phyloP scores from a whole-genome alignment of 306 rosid species.

The Pyrus betulifolia region DNA sequence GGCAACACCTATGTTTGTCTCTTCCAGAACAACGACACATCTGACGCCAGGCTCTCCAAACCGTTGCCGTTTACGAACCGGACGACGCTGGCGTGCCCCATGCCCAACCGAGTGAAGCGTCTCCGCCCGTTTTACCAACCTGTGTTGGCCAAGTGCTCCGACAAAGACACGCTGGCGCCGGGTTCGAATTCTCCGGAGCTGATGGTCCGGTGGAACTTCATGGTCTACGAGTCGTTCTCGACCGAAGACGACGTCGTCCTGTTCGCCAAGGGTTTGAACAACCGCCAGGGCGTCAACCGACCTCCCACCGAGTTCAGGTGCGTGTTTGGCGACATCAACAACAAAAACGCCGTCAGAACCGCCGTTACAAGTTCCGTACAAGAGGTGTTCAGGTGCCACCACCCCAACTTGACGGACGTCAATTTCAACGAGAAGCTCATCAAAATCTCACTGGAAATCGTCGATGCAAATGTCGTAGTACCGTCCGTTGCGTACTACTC shows the following conservation, averaged over 20 bases:
- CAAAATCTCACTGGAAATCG: conserved; percentile 45
- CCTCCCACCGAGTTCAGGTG: conserved; percentile 42
- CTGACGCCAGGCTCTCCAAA: conserved; percentile 39
- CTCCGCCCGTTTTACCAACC: conserved; percentile 44
- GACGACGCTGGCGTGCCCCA: conserved; percentile 36
- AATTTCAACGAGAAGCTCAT: background rate
- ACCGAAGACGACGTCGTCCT: conserved; percentile 53
- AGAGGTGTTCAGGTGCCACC: conserved; percentile 67
- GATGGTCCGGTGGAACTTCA: conserved; percentile 38
- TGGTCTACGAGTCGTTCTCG: conserved; percentile 54
- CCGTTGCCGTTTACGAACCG: conserved; percentile 20
- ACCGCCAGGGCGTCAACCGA: conserved; percentile 36
- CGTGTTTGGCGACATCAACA: conserved; percentile 25
- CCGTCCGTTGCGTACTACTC: conserved; percentile 59
- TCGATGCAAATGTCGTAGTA: conserved; percentile 19
- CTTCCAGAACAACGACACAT: conserved; percentile 33
- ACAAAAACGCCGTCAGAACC: conserved; percentile 18
- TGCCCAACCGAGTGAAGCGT: conserved; percentile 38
- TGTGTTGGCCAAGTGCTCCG: background rate
- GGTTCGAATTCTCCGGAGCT: conserved; percentile 18
- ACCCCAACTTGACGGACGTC: conserved; percentile 29
- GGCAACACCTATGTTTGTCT: conserved; percentile 21
- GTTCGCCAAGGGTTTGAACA: conserved; percentile 60
- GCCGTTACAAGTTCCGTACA: conserved; percentile 53
- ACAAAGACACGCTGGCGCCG: background rate